phyloP scores from a whole-genome alignment of 148 eudicot species.

The Agrostemma githago region DNA sequence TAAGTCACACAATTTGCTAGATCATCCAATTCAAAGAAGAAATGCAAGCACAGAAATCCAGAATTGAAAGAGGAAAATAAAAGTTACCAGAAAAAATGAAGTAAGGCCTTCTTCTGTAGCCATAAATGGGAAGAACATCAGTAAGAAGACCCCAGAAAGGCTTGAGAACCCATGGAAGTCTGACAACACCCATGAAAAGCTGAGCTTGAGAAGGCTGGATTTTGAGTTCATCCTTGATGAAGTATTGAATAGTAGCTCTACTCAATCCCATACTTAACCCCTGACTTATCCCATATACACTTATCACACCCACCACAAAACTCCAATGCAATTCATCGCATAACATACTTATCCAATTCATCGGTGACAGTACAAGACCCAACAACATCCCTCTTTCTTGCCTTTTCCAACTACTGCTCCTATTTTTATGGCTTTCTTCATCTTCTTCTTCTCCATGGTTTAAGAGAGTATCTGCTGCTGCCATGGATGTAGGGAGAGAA shows the following conservation, averaged over 20 bases:
- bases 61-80: not conserved
- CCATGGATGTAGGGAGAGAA: not conserved
- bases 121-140: conserved; percentile 73
- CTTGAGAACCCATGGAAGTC: conserved; percentile 87
- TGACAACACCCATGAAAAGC: conserved; percentile 60
- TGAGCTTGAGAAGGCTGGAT: conserved; percentile 94
- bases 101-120: conserved; percentile 75
- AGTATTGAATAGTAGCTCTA: conserved; percentile 29
- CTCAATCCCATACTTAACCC: conserved; percentile 27
- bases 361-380: conserved; percentile 14
- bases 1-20: too few relatives aligned
- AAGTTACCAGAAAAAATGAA: conserved; percentile 71
- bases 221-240: conserved; percentile 88
- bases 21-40: not conserved
- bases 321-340: conserved; percentile 29
- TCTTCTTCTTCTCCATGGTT: not conserved
- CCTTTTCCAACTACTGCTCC: not conserved
- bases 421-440: conserved; percentile 20
- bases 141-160: conserved; percentile 95
- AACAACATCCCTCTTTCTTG: conserved; percentile 7
- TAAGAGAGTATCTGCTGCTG: not conserved
- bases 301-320: conserved; percentile 29
- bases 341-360: conserved; percentile 24
- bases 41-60: not conserved
- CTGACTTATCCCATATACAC: conserved; percentile 28